Base-by-base conservation (phyloP, 2,329 filamentous ascomycete genomes). In the Exophiala xenobiotica region DNA sequence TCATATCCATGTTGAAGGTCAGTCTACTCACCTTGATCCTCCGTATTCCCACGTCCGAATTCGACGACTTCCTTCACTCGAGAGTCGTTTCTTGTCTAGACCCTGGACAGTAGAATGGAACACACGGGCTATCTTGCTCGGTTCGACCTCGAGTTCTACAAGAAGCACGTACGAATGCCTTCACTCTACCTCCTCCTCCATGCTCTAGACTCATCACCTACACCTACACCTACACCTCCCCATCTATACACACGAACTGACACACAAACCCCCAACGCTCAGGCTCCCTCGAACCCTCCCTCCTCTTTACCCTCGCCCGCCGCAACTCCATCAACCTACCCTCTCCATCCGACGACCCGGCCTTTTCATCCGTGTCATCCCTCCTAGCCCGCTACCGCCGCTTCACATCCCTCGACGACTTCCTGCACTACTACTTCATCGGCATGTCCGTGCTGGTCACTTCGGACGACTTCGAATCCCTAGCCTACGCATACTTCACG, bases 371-470 rank as follows among this genome's bases (percentile, higher is more conserved):
- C 1, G 68, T 78, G 4, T 75, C 76, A 35, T 66, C 82, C 2
- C 78, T 91, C 9, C 71, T 75, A 35, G 72, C 75, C 51, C 82
- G 87, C 56, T 91, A 91, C 68, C 71, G 77, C 51, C 68, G 73
- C 55, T 91, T 90, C 70, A 77, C 78, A 38, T 85, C 81, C 31
- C 80, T 91, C 18, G 83, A 90, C 64, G 86, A 90, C 70, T 62
- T 91, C 70, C 77, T 91, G 22, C 76, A 82, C 66, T 90, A 88
- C 72, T 90, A 91, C 74, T 90, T 87, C 73, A 80, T 86, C 58
- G 86, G 84, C 63, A 88, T 90, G 79, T 82, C 78, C 29, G 86
- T 86, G 4, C 78, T 91, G 14, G 70, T 84, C 52, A 76, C 78
- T 4, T 71, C 77, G 11, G 69, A 72, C 9, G 88, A 91, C 70